Evolutionary conservation across 1,139 yeast species (phyloP).

Genomic region (Arxiozyma heterogenica): DNA sequence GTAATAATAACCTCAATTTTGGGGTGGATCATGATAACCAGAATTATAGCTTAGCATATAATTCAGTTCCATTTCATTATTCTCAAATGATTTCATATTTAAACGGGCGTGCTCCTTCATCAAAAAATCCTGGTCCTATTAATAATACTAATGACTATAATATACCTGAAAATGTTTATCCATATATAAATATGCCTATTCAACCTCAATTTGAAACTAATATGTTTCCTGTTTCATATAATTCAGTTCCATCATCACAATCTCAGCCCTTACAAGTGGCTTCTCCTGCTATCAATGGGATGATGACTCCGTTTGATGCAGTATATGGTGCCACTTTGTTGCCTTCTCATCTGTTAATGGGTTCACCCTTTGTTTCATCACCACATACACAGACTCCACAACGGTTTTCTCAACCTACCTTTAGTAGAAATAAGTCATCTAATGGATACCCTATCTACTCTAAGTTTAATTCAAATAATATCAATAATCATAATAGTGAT

Average conservation of each 20-base stretch:
- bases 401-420: conserved; percentile 1
- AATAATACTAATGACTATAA: background rate
- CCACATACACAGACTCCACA: conserved; percentile 22
- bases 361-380: conserved; percentile 56
- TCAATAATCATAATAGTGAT: background rate
- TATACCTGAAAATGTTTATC: background rate
- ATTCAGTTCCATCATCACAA: conserved; percentile 7
- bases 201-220: background rate
- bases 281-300: conserved; percentile 27
- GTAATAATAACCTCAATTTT: background rate
- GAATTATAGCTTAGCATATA: background rate
- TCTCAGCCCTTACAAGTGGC: conserved; percentile 9
- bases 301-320: conserved; percentile 46
- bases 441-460: background rate
- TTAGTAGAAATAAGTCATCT: background rate
- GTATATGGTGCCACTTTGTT: conserved; percentile 54
- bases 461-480: background rate
- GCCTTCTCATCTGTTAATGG: conserved; percentile 58
- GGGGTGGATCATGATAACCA: background rate
- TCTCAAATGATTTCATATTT: conserved; percentile 4
- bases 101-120: background rate
- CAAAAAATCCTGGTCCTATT: background rate
- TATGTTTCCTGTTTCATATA: conserved; percentile 1
- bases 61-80: background rate
- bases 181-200: conserved; percentile 1